Evolutionary conservation across 768 basidiomycete genomes (phyloP).

Genomic region (Rhodotorula sphaerocarpa): DNA sequence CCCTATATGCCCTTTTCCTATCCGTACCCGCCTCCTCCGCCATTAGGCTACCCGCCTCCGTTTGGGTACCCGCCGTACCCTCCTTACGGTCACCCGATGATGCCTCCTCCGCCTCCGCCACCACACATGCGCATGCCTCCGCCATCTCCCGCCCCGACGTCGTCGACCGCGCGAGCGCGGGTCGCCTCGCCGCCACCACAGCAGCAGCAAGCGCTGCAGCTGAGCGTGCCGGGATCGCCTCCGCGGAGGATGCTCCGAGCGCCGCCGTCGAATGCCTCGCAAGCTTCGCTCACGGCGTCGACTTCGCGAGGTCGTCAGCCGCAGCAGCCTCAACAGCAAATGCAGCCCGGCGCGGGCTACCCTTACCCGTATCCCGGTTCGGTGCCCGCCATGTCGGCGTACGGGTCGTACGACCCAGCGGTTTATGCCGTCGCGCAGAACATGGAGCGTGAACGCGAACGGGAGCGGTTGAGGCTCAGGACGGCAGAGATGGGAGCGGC

Average conservation of each 20-base stretch:
- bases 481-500: too few species aligned
- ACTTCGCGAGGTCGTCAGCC: too few species aligned
- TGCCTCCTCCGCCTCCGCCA: not conserved
- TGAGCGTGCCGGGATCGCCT: too few species aligned
- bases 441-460: not conserved
- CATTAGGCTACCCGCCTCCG: not conserved
- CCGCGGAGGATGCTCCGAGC: too few species aligned
- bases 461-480: not conserved
- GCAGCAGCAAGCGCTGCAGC: too few species aligned
- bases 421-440: slow-evolving; percentile 3
- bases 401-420: not conserved
- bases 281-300: too few species aligned
- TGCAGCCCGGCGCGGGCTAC: too few species aligned
- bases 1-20: not conserved
- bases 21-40: slow-evolving; percentile 2
- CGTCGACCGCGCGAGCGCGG: not conserved
- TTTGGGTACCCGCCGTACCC: slow-evolving; percentile 8
- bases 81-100: slow-evolving; percentile 5
- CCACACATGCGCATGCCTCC: not conserved
- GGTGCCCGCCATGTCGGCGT: not conserved
- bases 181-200: not conserved
- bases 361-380: not conserved
- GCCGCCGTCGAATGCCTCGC: too few species aligned
- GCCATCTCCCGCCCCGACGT: slow-evolving; percentile 3
- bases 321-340: too few species aligned